These are phyloP conservation scores for Mollisia scopiformis DNA, from an alignment of 2,329 filamentous ascomycete species.

Conservation along the genomic window DNA sequence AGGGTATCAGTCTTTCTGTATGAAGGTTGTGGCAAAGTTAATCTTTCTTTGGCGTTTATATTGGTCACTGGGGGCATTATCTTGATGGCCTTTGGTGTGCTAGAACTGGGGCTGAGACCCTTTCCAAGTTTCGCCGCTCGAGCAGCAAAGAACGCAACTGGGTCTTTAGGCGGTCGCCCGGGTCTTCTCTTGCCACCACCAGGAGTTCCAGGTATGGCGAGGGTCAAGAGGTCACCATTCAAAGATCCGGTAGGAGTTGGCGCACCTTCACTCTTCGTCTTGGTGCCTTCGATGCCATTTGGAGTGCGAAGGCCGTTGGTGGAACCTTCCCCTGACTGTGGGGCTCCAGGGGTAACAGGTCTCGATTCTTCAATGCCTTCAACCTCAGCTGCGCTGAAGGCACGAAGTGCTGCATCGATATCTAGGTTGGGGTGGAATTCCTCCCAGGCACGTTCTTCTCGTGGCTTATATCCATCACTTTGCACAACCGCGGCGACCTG, in stretches of 20 bases:
- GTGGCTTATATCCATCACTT: conserved; percentile 94
- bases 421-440: conserved; percentile 97
- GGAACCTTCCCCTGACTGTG: conserved; percentile 42
- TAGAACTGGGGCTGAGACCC: conserved; percentile 22
- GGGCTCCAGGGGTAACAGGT: conserved; percentile 42
- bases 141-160: conserved; percentile 56
- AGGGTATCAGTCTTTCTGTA: conserved; percentile 82
- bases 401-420: conserved; percentile 77
- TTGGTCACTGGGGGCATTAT: conserved; percentile 67
- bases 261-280: conserved; percentile 30
- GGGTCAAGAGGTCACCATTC: conserved; percentile 28
- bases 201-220: conserved; percentile 40
- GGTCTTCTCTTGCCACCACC: conserved; percentile 57
- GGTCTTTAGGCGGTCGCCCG: conserved; percentile 66
- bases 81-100: conserved; percentile 55
- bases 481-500: conserved; percentile 88
- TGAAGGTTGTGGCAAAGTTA: conserved; percentile 76
- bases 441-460: conserved; percentile 96
- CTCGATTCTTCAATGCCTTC: conserved; percentile 67
- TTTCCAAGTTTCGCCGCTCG: conserved; percentile 32
- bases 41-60: conserved; percentile 77
- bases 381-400: conserved; percentile 83
- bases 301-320: conserved; percentile 28
- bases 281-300: conserved; percentile 26
- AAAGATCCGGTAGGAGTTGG: conserved; percentile 26